Conservation (phyloP, 306 rosid species). For the Glycine latifolia region DNA sequence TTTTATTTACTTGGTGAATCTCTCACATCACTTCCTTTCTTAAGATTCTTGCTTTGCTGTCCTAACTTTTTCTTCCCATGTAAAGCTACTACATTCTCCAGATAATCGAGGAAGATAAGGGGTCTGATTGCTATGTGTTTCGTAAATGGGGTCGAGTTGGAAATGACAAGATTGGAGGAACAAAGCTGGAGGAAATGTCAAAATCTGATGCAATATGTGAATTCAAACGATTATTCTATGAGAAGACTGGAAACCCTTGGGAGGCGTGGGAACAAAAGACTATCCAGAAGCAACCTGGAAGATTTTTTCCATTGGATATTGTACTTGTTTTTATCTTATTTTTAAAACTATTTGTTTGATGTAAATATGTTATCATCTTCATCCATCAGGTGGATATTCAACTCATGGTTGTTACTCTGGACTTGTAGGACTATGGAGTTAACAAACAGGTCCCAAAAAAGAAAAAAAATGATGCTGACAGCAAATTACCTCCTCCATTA, state of each 20-base stretch:
- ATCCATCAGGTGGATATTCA: slow-evolving; percentile 23
- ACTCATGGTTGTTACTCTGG: slow-evolving; percentile 38
- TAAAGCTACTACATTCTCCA: slow-evolving; percentile 88
- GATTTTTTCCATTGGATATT: slow-evolving; percentile 94
- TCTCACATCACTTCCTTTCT: slow-evolving; percentile 1
- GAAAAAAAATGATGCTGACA: slow-evolving; percentile 48
- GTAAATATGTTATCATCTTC: slow-evolving; percentile 20
- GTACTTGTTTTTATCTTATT: slow-evolving; percentile 53
- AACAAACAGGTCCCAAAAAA: slow-evolving; percentile 73
- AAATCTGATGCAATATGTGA: slow-evolving; percentile 78
- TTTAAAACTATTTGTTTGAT: slow-evolving; percentile 31
- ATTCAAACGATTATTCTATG: slow-evolving; percentile 86
- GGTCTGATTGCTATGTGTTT: slow-evolving; percentile 78
- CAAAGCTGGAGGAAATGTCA: slow-evolving; percentile 73
- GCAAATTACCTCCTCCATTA: slow-evolving; percentile 76
- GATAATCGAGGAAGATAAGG: slow-evolving; percentile 89
- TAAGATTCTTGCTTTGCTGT: slow-evolving; percentile 5
- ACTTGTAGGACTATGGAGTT: slow-evolving; percentile 89
- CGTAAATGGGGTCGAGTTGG: slow-evolving; percentile 99
- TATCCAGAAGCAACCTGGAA: slow-evolving; percentile 93
- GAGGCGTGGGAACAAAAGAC: slow-evolving; percentile 95
- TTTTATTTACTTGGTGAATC: slow-evolving; percentile 1
- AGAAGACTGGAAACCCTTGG: slow-evolving; percentile 98
- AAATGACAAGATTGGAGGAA: slow-evolving; percentile 89
- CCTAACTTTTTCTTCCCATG: slow-evolving; percentile 46